These are phyloP conservation scores for Sporothrix luriei DNA, from an alignment of 2,329 filamentous ascomycete genomes.

Conservation along the genomic window DNA sequence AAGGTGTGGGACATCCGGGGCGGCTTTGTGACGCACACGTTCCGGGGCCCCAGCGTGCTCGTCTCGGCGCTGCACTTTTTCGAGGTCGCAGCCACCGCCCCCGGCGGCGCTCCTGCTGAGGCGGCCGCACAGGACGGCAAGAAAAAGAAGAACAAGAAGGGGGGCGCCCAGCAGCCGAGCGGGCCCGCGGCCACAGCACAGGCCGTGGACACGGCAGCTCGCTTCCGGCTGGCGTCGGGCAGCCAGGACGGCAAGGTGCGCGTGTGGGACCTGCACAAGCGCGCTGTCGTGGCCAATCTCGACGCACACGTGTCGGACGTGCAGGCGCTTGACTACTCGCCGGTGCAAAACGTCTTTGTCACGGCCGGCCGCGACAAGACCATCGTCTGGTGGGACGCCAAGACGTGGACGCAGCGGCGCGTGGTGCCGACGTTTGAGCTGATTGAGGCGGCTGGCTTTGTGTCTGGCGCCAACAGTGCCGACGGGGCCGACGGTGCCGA, in stretches of 20 bases:
- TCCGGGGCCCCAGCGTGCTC: conserved; percentile 88
- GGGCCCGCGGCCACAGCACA: background rate
- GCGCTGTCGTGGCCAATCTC: conserved; percentile 72
- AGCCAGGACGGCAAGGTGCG: conserved; percentile 91
- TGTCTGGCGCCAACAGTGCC: conserved; percentile 47
- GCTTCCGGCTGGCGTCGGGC: conserved; percentile 83
- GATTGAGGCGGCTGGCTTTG: conserved; percentile 80
- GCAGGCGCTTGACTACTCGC: conserved; percentile 80
- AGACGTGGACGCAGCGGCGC: conserved; percentile 78
- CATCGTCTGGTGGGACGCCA: conserved; percentile 85
- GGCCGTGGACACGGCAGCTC: conserved; percentile 41
- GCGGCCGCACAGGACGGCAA: conserved; percentile 46
- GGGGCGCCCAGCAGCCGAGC: background rate
- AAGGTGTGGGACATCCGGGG: conserved; percentile 95
- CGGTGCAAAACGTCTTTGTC: conserved; percentile 72
- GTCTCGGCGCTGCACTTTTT: conserved; percentile 93
- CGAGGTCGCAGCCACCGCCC: conserved; percentile 67
- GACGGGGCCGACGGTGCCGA: background rate
- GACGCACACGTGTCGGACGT: conserved; percentile 96
- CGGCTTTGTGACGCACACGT: conserved; percentile 91
- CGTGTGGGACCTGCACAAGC: conserved; percentile 88
- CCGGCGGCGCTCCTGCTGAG: conserved; percentile 42
- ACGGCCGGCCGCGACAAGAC: conserved; percentile 93
- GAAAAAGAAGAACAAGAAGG: conserved; percentile 43
- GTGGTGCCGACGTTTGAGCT: conserved; percentile 84